These are phyloP conservation scores for Kluyveromyces lactis DNA, from an alignment of 805 yeast species.

Conservation along the genomic window DNA sequence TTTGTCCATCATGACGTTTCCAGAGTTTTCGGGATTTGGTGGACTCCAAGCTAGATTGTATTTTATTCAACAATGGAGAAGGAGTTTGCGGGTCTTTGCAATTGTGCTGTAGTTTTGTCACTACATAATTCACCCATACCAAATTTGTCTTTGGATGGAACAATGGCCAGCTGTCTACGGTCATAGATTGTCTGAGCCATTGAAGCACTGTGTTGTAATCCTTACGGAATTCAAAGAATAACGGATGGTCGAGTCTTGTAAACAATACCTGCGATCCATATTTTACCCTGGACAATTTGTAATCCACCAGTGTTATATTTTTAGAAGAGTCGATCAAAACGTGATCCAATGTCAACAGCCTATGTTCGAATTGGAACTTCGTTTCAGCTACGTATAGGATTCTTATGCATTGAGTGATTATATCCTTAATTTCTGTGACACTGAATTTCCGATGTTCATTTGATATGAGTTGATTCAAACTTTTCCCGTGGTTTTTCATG, in stretches of 20 bases:
- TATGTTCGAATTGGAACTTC: slow-evolving; percentile 52
- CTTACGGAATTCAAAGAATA: slow-evolving; percentile 50
- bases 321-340: slow-evolving; percentile 37
- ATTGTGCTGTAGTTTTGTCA: slow-evolving; percentile 37
- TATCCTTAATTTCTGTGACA: slow-evolving; percentile 2
- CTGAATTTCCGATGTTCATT: slow-evolving; percentile 1
- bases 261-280: slow-evolving; percentile 25
- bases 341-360: slow-evolving; percentile 64
- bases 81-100: not conserved
- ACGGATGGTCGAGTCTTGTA: slow-evolving; percentile 57
- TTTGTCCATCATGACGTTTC: slow-evolving; percentile 22
- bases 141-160: slow-evolving; percentile 42
- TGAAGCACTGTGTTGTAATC: slow-evolving; percentile 57
- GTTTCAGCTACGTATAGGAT: slow-evolving; percentile 45
- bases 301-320: slow-evolving; percentile 48
- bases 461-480: not conserved
- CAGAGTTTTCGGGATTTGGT: slow-evolving; percentile 19
- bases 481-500: slow-evolving; percentile 22
- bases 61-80: slow-evolving; percentile 26
- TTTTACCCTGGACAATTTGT: slow-evolving; percentile 46
- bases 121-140: slow-evolving; percentile 57
- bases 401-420: slow-evolving; percentile 34
- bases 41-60: slow-evolving; percentile 10
- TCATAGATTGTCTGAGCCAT: slow-evolving; percentile 39
- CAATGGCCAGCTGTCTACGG: slow-evolving; percentile 17